Conservation (phyloP, 2,329 filamentous ascomycete genomes). For the Juglanconis oblonga region DNA sequence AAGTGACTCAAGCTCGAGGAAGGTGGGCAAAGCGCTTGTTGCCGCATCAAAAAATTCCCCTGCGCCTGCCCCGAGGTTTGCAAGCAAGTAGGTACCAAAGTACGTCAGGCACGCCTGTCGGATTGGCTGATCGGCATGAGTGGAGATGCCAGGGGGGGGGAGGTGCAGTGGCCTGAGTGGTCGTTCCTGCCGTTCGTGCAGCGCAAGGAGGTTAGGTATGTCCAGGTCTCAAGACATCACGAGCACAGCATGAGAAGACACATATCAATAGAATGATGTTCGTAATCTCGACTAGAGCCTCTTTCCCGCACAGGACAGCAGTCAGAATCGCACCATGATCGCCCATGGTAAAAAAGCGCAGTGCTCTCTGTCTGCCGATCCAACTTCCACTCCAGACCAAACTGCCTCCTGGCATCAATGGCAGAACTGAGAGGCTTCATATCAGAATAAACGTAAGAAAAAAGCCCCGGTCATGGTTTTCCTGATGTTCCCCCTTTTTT, state of each 20-base stretch:
- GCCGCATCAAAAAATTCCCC: background rate
- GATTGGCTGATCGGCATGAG: no score
- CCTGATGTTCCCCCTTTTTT: slow-evolving; percentile 1
- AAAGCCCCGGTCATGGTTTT: background rate
- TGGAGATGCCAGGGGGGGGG: no score
- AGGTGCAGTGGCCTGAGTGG: no score
- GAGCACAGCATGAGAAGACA: background rate
- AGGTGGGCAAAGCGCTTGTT: background rate
- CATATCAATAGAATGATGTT: background rate
- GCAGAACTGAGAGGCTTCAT: background rate
- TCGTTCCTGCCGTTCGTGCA: no score
- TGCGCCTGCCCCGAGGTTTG: background rate
- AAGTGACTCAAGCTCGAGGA: slow-evolving; percentile 7
- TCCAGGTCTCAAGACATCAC: background rate
- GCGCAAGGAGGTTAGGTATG: no score
- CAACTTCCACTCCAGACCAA: slow-evolving; percentile 8
- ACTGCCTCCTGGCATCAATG: background rate
- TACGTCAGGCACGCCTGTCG: background rate
- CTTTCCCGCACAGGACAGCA: background rate
- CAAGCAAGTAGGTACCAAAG: background rate
- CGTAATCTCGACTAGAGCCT: slow-evolving; percentile 5
- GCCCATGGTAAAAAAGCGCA: background rate
- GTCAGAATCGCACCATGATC: background rate
- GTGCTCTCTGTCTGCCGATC: slow-evolving; percentile 10
- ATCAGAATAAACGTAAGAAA: background rate